Percentiles rank a stretch among this genome's conserved stretches.
Conservation (phyloP, 345 rosid species). For the Anacardium occidentale region DNA sequence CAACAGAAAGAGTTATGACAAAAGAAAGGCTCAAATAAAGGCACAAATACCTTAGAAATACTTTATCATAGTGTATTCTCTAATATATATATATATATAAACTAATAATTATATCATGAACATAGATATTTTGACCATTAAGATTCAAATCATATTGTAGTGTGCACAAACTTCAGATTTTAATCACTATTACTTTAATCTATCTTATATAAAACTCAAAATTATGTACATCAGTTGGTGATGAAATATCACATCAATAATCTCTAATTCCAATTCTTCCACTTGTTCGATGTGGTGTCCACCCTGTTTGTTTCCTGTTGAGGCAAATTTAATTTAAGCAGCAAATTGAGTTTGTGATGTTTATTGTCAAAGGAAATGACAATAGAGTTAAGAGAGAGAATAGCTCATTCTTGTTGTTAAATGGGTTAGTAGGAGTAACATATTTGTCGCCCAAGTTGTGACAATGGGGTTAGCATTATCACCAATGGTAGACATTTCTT, state of each 20-base stretch:
- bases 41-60: no score
- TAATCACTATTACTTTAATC: no score
- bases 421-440: conserved; percentile 67
- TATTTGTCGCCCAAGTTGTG: conserved; percentile 94
- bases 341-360: neutral
- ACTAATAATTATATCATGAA: no score
- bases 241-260: neutral
- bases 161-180: no score
- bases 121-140: no score
- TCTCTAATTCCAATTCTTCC: conserved; percentile 91
- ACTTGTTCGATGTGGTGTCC: conserved; percentile 45
- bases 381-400: neutral
- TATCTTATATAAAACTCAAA: no score
- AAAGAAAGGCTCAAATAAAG: no score
- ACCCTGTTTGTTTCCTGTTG: conserved; percentile 87
- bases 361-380: neutral
- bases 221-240: no score
- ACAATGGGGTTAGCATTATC: conserved; percentile 89
- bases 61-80: no score
- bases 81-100: no score
- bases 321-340: conserved; percentile 4
- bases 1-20: no score
- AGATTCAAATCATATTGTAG: no score
- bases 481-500: conserved; percentile 98
- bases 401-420: conserved; percentile 94